Conservation (phyloP, 768 basidiomycete species). For the Mycena olivaceomarginata region DNA sequence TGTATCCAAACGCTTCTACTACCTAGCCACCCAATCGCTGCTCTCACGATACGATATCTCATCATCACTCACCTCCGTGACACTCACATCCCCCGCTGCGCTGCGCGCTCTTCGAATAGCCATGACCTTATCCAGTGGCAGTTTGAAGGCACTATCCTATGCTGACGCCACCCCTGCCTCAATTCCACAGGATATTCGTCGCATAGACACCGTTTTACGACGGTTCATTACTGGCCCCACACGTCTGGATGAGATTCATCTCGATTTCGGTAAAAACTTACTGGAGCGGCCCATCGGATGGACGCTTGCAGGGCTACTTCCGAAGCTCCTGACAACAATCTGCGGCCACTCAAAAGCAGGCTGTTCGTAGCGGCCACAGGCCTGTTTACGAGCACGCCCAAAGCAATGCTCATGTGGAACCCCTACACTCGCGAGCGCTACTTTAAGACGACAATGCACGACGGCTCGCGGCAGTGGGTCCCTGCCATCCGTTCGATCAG, state of each 20-base stretch:
- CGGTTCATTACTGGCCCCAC: neutral
- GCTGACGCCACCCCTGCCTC: neutral
- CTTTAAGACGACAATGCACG: conserved; percentile 27
- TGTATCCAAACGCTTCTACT: conserved; percentile 33
- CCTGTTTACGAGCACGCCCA: conserved; percentile 31
- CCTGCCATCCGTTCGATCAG: conserved; percentile 26
- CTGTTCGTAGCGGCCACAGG: conserved; percentile 16
- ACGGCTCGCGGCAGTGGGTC: conserved; percentile 36
- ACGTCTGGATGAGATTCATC: conserved; percentile 12
- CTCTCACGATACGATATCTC: conserved; percentile 25
- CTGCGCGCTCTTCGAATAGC: conserved; percentile 37
- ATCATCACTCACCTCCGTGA: neutral
- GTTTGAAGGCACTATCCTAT: neutral
- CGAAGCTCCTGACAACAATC: conserved; percentile 8
- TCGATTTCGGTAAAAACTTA: conserved; percentile 14
- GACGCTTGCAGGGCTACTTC: conserved; percentile 4
- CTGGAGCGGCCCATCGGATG: conserved; percentile 14
- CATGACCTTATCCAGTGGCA: conserved; percentile 7
- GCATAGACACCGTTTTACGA: conserved; percentile 19
- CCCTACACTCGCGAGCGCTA: conserved; percentile 28
- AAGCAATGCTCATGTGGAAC: conserved; percentile 19
- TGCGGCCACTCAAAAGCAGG: conserved; percentile 17
- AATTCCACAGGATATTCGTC: conserved; percentile 10
- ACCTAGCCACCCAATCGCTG: conserved; percentile 15
- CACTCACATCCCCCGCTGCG: conserved; percentile 25